phyloP scores from a whole-genome alignment of 75 land plant species.

The Azolla pinnata region DNA sequence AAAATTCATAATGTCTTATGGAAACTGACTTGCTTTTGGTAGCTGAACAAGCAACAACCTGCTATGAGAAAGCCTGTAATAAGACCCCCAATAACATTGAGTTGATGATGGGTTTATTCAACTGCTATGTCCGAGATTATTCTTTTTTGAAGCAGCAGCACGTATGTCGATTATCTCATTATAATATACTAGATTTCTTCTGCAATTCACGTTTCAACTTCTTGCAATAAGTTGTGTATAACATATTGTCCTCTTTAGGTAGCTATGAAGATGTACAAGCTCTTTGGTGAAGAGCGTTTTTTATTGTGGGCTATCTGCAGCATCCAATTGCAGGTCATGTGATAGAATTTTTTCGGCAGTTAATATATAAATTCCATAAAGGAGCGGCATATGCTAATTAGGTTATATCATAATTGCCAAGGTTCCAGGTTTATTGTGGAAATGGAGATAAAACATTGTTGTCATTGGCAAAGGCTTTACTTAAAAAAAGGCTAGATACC shows the following conservation, averaged over 20 bases:
- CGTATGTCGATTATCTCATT: constrained; percentile 35
- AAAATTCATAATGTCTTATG: no score
- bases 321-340: constrained; percentile 96
- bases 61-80: constrained; percentile 81
- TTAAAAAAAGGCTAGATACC: constrained; percentile 61
- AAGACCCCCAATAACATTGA: constrained; percentile 69
- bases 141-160: constrained; percentile 94
- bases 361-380: no score
- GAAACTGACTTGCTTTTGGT: not conserved
- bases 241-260: constrained; percentile 39
- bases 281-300: constrained; percentile 71
- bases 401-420: not conserved
- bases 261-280: constrained; percentile 94
- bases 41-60: constrained; percentile 87
- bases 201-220: not conserved
- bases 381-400: not conserved
- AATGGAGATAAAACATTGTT: constrained; percentile 53
- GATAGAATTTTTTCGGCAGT: no score
- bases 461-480: constrained; percentile 75
- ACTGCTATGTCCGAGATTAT: constrained; percentile 86
- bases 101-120: constrained; percentile 78
- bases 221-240: not conserved
- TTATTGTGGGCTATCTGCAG: constrained; percentile 96
- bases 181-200: not conserved
- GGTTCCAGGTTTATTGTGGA: constrained; percentile 48